phyloP scores from a whole-genome alignment of 2,329 filamentous ascomycete species.

The Rhynchosporium graminicola region DNA sequence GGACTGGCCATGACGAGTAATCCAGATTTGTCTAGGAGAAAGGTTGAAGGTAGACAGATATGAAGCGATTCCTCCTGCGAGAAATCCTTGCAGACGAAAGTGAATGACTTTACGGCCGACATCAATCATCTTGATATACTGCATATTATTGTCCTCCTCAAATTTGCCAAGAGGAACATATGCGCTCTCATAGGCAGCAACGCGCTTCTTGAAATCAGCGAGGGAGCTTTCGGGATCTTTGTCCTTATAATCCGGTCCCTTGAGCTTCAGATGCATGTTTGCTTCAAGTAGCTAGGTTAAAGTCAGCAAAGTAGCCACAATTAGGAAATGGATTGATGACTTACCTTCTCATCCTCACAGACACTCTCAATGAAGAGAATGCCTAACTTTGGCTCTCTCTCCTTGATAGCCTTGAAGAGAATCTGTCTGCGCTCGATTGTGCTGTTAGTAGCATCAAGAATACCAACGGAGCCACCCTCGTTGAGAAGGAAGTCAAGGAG shows the following conservation, averaged over 20 bases:
- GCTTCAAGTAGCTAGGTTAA: slow-evolving; percentile 70
- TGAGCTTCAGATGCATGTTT: slow-evolving; percentile 96
- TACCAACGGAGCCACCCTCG: slow-evolving; percentile 84
- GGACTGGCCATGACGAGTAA: slow-evolving; percentile 92
- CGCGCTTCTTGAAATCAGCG: slow-evolving; percentile 88
- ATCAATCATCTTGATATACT: slow-evolving; percentile 95
- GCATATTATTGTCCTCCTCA: slow-evolving; percentile 87
- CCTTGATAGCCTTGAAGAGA: slow-evolving; percentile 79
- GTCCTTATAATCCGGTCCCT: slow-evolving; percentile 91
- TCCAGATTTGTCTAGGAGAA: slow-evolving; percentile 95
- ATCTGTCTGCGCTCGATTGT: slow-evolving; percentile 82
- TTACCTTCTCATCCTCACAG: slow-evolving; percentile 74
- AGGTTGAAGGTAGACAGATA: slow-evolving; percentile 98
- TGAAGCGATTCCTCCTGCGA: slow-evolving; percentile 88
- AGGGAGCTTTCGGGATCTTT: slow-evolving; percentile 86
- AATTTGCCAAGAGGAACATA: slow-evolving; percentile 89
- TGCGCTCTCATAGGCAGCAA: slow-evolving; percentile 89
- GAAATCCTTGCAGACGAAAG: slow-evolving; percentile 86
- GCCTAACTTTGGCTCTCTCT: slow-evolving; percentile 81
- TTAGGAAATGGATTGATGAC: slow-evolving; percentile 25
- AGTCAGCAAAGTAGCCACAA: slow-evolving; percentile 17
- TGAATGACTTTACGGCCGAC: slow-evolving; percentile 93
- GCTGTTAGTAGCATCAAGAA: slow-evolving; percentile 96
- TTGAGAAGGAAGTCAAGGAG: slow-evolving; percentile 85
- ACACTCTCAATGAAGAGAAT: slow-evolving; percentile 95